Base-by-base conservation (phyloP, 139 green algal genomes). In the Microglena sp. region DNA sequence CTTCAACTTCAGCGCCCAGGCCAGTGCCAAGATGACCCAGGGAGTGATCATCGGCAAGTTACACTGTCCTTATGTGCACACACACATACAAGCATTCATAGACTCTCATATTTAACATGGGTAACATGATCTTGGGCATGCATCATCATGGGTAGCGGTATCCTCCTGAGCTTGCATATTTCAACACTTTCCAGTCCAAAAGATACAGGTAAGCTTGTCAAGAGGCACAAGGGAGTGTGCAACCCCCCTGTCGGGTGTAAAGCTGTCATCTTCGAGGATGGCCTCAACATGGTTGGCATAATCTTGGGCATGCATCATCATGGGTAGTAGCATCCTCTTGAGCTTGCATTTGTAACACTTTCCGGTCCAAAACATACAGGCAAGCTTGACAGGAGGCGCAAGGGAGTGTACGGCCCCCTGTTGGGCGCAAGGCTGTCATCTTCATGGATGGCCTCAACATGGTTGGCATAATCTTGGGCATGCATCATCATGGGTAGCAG, bases 391-490 rank as follows among this genome's bases (percentile, higher is more conserved):
- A 27, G 50, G 50, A 59, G 50, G 22, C 27, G 50, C 15, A 11
- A 7, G 8, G 11, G 40, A n/a, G 40, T n/a, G 40, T 15, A n/a
- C 11, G 84, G 1, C 85, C 85, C 7, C 70, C 78, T 4, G 68
- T 82, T 3, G 85, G 85, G 55, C 82, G 75, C 62, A 81, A 82
- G 64, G 69, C 40, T 34, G 59, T 79, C n/a, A 71, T 85, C 11
- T 92, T 89, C 71, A 72, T 92, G 24, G 85, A 92, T 46, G 85
- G 90, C 72, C 74, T 92, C 36, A 92, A 92, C 80, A 92, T 92
- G 85, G 15, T 59, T 50, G 50, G 21, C 50, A 59, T 31, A 59
- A 27, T 30, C 22, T 11, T 59, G 28, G 50, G 6, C 22, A 59
- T 27, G 15, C 15, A 31, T 24, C 22, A 15, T 59, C 50, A 27